Conservation (phyloP, 2,329 filamentous ascomycete genomes). For the Aspergillus sp. region DNA sequence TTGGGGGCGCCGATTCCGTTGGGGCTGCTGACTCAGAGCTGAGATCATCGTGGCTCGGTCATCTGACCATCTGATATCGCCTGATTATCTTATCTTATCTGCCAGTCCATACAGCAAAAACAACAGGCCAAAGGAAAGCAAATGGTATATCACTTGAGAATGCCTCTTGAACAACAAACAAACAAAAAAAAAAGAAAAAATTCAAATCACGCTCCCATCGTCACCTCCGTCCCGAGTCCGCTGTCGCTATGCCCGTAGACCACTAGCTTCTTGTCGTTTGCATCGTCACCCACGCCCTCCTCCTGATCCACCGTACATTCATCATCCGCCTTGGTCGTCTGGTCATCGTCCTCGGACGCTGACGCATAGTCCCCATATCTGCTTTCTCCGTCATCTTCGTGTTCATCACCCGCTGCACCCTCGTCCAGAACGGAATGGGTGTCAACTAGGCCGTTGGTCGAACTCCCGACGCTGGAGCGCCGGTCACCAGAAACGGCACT, state of each 20-base stretch:
- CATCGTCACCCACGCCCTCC: conserved; percentile 6
- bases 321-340: conserved; percentile 11
- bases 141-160: conserved; percentile 15
- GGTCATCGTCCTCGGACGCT: conserved; percentile 6
- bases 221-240: conserved; percentile 21
- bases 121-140: conserved; percentile 6
- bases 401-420: conserved; percentile 8
- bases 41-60: neutral
- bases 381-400: conserved; percentile 7
- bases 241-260: conserved; percentile 21
- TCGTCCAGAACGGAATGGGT: conserved; percentile 17
- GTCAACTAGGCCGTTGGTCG: conserved; percentile 26
- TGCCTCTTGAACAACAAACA: conserved; percentile 7
- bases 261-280: conserved; percentile 18
- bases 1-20: conserved; percentile 6
- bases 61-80: conserved; percentile 1
- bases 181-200: conserved; percentile 7
- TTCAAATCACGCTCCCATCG: conserved; percentile 8
- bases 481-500: conserved; percentile 32
- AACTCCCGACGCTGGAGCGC: conserved; percentile 32
- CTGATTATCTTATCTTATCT: conserved; percentile 1
- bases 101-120: conserved; percentile 2
- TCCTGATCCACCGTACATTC: conserved; percentile 11
- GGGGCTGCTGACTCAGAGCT: conserved; percentile 6
- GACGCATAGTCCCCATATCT: conserved; percentile 4